phyloP scores from a whole-genome alignment of 2,329 filamentous ascomycete genomes.

The Ophiosphaerella herpotricha region DNA sequence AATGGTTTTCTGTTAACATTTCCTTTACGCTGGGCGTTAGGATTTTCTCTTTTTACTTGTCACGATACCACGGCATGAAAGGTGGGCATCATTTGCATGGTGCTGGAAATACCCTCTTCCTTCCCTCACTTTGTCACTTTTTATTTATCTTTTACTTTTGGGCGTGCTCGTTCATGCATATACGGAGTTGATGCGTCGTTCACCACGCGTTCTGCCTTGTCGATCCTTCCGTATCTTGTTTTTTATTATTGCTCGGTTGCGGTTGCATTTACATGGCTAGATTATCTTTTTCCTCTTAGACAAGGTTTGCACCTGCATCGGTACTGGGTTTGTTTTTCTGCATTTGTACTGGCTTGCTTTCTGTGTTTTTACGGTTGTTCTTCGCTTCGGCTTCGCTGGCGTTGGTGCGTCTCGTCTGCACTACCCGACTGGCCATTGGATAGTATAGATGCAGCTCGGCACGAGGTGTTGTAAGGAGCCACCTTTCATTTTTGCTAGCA shows the following conservation, averaged over 20 bases:
- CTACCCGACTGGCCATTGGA: constrained; percentile 15
- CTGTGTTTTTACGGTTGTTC: neutral
- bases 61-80: constrained; percentile 2
- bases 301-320: constrained; percentile 10
- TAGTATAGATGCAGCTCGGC: constrained; percentile 8
- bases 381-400: constrained; percentile 5
- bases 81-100: constrained; percentile 10
- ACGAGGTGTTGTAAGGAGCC: constrained; percentile 4
- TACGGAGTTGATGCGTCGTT: neutral
- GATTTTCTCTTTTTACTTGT: neutral
- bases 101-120: constrained; percentile 12
- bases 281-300: constrained; percentile 2
- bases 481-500: constrained; percentile 6
- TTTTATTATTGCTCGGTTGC: constrained; percentile 4
- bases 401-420: constrained; percentile 4
- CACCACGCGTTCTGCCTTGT: neutral
- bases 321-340: constrained; percentile 7
- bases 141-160: neutral
- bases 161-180: neutral
- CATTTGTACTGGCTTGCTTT: neutral
- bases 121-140: constrained; percentile 4
- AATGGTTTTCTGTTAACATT: neutral
- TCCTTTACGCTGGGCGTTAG: neutral
- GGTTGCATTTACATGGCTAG: constrained; percentile 8
- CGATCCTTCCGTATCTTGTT: neutral